Conservation (phyloP, 1,139 yeast species). For the Geotrichum reessii region DNA sequence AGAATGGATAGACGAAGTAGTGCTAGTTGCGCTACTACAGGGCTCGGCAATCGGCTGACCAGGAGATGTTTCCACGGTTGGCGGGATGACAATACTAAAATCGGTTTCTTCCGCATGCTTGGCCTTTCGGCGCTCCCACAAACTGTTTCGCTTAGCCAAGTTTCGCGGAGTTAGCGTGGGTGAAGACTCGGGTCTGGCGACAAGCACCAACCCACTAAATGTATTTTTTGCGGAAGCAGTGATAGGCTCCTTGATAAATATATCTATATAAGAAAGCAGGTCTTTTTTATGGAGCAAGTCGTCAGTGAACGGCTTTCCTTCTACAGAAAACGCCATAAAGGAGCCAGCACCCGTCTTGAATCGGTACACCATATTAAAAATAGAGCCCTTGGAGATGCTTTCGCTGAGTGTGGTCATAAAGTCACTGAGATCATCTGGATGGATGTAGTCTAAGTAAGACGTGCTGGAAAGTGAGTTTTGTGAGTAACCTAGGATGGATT, state of each 20-base stretch:
- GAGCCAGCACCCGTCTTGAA: not conserved
- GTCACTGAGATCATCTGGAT: conserved; percentile 10
- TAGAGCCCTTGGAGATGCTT: conserved; percentile 8
- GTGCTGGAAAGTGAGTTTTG: not conserved
- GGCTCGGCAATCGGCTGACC: conserved; percentile 1
- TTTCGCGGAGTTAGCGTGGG: conserved; percentile 14
- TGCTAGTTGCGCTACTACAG: conserved; percentile 2
- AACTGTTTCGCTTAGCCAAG: not conserved
- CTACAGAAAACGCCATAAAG: conserved; percentile 1
- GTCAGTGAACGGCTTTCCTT: conserved; percentile 11
- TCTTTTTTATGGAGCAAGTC: not conserved
- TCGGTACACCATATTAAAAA: not conserved
- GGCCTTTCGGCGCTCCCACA: conserved; percentile 17
- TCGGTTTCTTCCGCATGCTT: conserved; percentile 9
- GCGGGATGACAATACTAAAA: not conserved
- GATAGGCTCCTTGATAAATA: conserved; percentile 1
- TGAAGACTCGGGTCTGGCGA: conserved; percentile 9
- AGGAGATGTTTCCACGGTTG: conserved; percentile 4
- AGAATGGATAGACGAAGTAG: not conserved
- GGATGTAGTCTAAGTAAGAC: conserved; percentile 7
- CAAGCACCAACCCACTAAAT: conserved; percentile 12
- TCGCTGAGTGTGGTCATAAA: conserved; percentile 7
- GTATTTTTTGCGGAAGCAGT: not conserved
- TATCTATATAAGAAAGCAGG: not conserved
- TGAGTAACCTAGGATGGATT: conserved; percentile 2